phyloP scores from a whole-genome alignment of 2,329 filamentous ascomycete species.

The Ambrosiella xylebori region DNA sequence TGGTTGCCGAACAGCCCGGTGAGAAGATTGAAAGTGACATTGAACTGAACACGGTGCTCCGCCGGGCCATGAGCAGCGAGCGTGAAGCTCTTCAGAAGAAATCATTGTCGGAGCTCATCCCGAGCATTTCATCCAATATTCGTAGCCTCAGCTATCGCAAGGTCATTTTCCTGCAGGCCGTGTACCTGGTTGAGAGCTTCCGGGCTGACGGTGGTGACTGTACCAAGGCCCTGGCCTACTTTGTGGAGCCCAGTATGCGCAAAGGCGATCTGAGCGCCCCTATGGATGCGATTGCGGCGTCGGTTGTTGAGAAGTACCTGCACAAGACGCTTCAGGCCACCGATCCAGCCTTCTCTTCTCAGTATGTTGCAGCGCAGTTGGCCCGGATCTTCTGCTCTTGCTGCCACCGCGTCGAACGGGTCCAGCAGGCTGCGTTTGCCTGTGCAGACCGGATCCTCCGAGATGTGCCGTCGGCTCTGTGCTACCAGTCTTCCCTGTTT shows the following conservation, averaged over 20 bases:
- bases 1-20: conserved; percentile 75
- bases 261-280: conserved; percentile 43
- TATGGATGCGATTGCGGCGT: conserved; percentile 47
- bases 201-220: conserved; percentile 78
- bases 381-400: conserved; percentile 72
- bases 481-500: conserved; percentile 79
- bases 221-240: conserved; percentile 78
- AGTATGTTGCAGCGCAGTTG: conserved; percentile 77
- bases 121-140: conserved; percentile 61
- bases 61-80: conserved; percentile 67
- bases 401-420: conserved; percentile 82
- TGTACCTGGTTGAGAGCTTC: conserved; percentile 75
- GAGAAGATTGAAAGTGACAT: conserved; percentile 92
- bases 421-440: conserved; percentile 69
- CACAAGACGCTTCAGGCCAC: conserved; percentile 53
- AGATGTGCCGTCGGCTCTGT: conserved; percentile 75
- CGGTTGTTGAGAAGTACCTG: conserved; percentile 65
- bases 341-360: conserved; percentile 68
- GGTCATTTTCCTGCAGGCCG: conserved; percentile 78
- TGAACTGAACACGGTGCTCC: conserved; percentile 83
- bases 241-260: conserved; percentile 75
- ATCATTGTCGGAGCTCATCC: conserved; percentile 54
- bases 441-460: conserved; percentile 76
- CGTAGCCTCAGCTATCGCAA: conserved; percentile 74
- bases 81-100: conserved; percentile 68